A percentile compares a stretch with the other conserved stretches of the same genome.
Evolutionary conservation across 495 filamentous ascomycete species (phyloP).

Genomic region (Annulohypoxylon maeteangense): DNA sequence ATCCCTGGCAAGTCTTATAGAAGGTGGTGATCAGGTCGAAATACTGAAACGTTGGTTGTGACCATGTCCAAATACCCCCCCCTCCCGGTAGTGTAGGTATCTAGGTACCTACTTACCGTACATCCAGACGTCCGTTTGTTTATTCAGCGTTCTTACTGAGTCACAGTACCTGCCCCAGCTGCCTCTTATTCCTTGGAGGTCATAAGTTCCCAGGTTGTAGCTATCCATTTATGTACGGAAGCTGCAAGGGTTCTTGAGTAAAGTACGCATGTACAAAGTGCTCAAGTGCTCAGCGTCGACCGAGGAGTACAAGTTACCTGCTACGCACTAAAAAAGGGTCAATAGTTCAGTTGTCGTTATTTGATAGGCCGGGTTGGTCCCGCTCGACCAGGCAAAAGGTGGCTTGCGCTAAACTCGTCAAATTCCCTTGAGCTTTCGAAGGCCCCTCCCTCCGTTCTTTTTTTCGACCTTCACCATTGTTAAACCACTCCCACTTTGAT

Average conservation of each 20-base stretch:
- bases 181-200: neutral
- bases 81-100: too few species aligned
- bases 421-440: conserved; percentile 35
- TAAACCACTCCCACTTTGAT: conserved; percentile 16
- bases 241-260: conserved; percentile 2
- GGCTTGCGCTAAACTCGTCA: conserved; percentile 44
- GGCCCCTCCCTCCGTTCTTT: conserved; percentile 36
- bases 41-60: too few species aligned
- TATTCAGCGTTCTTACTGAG: conserved; percentile 20
- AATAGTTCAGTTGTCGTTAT: conserved; percentile 38
- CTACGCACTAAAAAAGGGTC: conserved; percentile 10
- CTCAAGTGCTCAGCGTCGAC: neutral
- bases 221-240: conserved; percentile 8
- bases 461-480: conserved; percentile 30
- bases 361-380: conserved; percentile 30
- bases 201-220: too few species aligned
- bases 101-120: conserved; percentile 20
- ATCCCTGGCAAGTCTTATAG: too few species aligned
- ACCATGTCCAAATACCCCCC: too few species aligned
- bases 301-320: neutral
- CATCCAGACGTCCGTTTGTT: neutral
- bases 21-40: too few species aligned
- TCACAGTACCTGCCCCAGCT: conserved; percentile 9
- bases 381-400: conserved; percentile 27
- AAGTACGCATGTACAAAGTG: neutral